Conservation (phyloP, 2,329 filamentous ascomycete species). For the Aspergillus aculeatus region DNA sequence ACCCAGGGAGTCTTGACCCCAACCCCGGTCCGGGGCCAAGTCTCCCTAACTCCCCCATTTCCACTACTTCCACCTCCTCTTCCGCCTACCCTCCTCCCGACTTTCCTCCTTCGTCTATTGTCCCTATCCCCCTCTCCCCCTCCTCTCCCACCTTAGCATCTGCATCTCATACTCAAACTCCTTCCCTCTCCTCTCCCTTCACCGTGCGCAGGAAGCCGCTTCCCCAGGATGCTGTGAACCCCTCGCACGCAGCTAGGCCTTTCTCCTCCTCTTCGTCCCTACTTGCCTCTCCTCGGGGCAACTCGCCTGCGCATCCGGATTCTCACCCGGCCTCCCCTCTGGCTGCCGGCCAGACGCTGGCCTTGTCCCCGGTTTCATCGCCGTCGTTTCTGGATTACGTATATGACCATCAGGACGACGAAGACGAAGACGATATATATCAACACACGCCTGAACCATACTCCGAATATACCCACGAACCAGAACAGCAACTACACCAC, state of each 20-base stretch:
- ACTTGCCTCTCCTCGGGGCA: slow-evolving; percentile 26
- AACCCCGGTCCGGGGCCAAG: slow-evolving; percentile 17
- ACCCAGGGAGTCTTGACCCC: slow-evolving; percentile 16
- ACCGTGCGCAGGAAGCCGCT: slow-evolving; percentile 56
- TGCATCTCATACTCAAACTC: not conserved
- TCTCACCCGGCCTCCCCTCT: slow-evolving; percentile 11
- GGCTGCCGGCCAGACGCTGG: slow-evolving; percentile 3
- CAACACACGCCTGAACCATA: not conserved
- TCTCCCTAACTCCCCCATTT: slow-evolving; percentile 12
- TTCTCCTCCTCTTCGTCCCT: slow-evolving; percentile 23
- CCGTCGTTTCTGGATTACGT: slow-evolving; percentile 19
- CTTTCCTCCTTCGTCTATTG: slow-evolving; percentile 5
- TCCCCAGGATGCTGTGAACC: slow-evolving; percentile 47
- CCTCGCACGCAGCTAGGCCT: slow-evolving; percentile 18
- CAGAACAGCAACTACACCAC: slow-evolving; percentile 19
- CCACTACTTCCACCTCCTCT: slow-evolving; percentile 9
- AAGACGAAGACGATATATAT: not conserved
- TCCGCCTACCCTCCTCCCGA: slow-evolving; percentile 17
- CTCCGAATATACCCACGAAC: not conserved
- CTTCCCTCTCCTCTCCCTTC: slow-evolving; percentile 43
- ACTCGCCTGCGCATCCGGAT: slow-evolving; percentile 19
- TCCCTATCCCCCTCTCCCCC: slow-evolving; percentile 30
- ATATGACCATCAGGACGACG: slow-evolving; percentile 10
- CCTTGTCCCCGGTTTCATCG: slow-evolving; percentile 23
- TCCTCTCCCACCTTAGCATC: slow-evolving; percentile 38